These are phyloP conservation scores for Dothideomycetes sp. DNA, from an alignment of 2,329 filamentous ascomycete genomes.

Conservation along the genomic window DNA sequence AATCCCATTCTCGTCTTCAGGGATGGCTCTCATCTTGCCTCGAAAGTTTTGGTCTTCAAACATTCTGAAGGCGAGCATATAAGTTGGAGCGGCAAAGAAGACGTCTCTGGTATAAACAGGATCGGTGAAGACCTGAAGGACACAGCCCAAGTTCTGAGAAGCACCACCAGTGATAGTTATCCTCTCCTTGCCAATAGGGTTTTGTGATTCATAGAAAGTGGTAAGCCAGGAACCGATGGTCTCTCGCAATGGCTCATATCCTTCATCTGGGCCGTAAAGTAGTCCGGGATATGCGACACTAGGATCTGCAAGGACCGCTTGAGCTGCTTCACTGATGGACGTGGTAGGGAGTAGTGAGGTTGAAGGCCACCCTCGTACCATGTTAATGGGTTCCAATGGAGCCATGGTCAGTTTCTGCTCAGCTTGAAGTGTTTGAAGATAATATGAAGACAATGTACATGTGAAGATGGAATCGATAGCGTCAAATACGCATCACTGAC, in stretches of 20 bases:
- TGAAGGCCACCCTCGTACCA: conserved; percentile 61
- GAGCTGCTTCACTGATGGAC: conserved; percentile 52
- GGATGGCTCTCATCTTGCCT: conserved; percentile 56
- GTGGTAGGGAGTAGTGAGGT: conserved; percentile 55
- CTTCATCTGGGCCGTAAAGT: conserved; percentile 70
- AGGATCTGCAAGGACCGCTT: conserved; percentile 52
- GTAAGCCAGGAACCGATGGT: conserved; percentile 63
- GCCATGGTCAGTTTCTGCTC: background rate
- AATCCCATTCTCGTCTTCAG: conserved; percentile 70
- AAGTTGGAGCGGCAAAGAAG: conserved; percentile 75
- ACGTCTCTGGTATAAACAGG: conserved; percentile 63
- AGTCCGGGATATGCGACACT: conserved; percentile 54
- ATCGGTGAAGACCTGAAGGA: conserved; percentile 74
- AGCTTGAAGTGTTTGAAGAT: background rate
- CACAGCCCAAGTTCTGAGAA: conserved; percentile 68
- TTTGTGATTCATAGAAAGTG: conserved; percentile 45
- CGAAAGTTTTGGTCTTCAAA: conserved; percentile 71
- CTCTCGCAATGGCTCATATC: conserved; percentile 59
- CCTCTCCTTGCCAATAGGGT: conserved; percentile 44
- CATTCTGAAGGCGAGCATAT: conserved; percentile 76
- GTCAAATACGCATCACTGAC: too few relatives aligned
- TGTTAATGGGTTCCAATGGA: conserved; percentile 43
- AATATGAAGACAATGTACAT: too few relatives aligned
- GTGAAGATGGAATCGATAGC: too few relatives aligned
- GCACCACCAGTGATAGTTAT: conserved; percentile 81